A percentile compares a stretch with the other conserved stretches of the same genome.
Conservation (phyloP, 257 asterid species). For the Phtheirospermum japonicum region DNA sequence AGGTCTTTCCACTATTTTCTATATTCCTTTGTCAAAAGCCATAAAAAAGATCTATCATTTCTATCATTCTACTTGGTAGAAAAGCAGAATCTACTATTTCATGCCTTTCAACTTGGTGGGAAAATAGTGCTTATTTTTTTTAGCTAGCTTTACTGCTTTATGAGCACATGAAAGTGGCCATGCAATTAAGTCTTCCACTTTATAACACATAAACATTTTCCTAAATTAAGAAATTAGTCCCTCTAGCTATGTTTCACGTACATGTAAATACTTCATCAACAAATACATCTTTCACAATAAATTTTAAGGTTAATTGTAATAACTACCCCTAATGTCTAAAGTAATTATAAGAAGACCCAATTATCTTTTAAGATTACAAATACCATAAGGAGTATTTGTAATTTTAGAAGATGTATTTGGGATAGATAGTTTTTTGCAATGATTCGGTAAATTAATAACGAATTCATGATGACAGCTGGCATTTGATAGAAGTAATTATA, state of each 20-base stretch:
- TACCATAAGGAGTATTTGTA: too few species aligned
- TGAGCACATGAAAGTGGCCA: conserved; percentile 26
- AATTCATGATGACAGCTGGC: background rate
- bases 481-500: background rate
- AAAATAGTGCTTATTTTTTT: conserved; percentile 24
- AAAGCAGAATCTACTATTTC: conserved; percentile 12
- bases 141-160: conserved; percentile 29
- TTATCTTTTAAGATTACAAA: too few species aligned
- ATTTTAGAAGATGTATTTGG: too few species aligned
- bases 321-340: too few species aligned
- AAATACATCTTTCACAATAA: too few species aligned
- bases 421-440: background rate
- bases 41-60: too few species aligned
- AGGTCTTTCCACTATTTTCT: background rate
- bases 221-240: too few species aligned
- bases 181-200: conserved; percentile 29
- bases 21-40: background rate
- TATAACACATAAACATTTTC: too few species aligned
- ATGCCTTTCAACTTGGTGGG: conserved; percentile 2
- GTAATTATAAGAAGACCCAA: conserved; percentile 14
- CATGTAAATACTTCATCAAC: too few species aligned
- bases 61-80: too few species aligned
- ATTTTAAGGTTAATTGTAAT: too few species aligned
- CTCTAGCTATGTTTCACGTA: too few species aligned
- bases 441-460: background rate